Conservation (phyloP, 352 stramenopile species). For the Phytophthora lateralis region DNA sequence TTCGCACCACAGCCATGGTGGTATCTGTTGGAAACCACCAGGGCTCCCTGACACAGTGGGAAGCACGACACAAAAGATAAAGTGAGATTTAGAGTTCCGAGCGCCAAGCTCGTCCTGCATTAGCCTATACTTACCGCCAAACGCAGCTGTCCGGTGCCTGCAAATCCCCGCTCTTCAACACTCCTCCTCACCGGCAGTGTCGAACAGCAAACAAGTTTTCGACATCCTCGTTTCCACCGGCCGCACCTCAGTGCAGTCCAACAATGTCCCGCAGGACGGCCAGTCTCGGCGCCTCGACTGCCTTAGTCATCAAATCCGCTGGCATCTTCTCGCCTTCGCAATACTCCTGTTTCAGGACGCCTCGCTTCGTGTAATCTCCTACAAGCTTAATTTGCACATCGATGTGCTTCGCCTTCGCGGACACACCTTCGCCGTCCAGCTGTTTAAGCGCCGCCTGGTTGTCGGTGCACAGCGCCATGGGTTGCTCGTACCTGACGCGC, state of each 20-base stretch:
- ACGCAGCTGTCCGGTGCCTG: no score
- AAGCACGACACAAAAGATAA: no score
- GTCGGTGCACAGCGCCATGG: conserved; percentile 4
- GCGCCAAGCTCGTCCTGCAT: no score
- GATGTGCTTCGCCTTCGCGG: conserved; percentile 20
- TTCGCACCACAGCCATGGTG: no score
- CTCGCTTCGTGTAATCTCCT: neutral
- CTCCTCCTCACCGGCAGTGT: conserved; percentile 11
- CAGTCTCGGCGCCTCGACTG: conserved; percentile 1
- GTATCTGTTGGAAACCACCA: no score
- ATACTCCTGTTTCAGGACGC: conserved; percentile 6
- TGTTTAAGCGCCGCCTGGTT: conserved; percentile 18
- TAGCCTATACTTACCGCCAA: no score
- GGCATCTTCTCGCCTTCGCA: conserved; percentile 8
- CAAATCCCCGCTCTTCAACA: conserved; percentile 5
- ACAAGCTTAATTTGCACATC: conserved; percentile 25
- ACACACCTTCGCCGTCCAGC: conserved; percentile 11
- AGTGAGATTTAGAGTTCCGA: no score
- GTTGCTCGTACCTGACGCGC: neutral
- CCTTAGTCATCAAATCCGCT: conserved; percentile 23
- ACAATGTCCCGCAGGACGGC: neutral
- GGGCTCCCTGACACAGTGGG: no score
- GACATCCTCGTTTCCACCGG: neutral
- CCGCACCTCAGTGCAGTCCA: neutral
- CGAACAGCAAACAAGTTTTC: neutral